Evolutionary conservation across 2,329 filamentous ascomycete species (phyloP).

Genomic region (Aspergillus tamarii): DNA sequence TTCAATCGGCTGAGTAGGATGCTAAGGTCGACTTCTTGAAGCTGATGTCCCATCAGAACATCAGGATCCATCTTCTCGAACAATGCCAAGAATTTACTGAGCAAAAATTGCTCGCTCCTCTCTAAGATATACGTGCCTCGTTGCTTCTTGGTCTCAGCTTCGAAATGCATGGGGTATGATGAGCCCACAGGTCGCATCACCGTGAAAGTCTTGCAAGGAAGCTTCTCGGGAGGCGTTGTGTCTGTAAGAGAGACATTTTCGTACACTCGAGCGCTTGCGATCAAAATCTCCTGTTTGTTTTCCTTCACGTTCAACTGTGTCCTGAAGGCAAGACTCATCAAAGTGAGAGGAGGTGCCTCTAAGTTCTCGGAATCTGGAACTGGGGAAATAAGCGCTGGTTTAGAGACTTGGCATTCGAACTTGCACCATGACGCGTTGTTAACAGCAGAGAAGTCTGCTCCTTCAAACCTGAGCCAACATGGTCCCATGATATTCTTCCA

Average conservation of each 20-base stretch:
- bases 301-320: constrained; percentile 87
- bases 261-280: constrained; percentile 89
- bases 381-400: constrained; percentile 74
- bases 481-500: constrained; percentile 99
- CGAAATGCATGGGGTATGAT: constrained; percentile 84
- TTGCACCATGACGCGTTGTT: constrained; percentile 98
- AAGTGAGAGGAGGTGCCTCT: constrained; percentile 81
- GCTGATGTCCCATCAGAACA: constrained; percentile 87
- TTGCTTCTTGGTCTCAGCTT: constrained; percentile 72
- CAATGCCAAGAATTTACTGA: constrained; percentile 87
- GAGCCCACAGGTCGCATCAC: constrained; percentile 79
- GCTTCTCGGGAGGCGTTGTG: constrained; percentile 82
- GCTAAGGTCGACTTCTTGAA: constrained; percentile 97
- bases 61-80: constrained; percentile 89
- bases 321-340: constrained; percentile 93
- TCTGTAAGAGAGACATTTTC: constrained; percentile 86
- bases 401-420: constrained; percentile 79
- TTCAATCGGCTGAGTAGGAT: constrained; percentile 83
- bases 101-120: constrained; percentile 80
- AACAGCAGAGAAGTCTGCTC: constrained; percentile 78
- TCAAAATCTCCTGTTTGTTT: constrained; percentile 94
- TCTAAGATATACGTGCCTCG: constrained; percentile 78
- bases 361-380: constrained; percentile 77
- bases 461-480: constrained; percentile 91
- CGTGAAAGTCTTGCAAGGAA: constrained; percentile 89